These are phyloP conservation scores for Kodamaea plutei DNA, from an alignment of 1,139 yeast species.

Conservation along the genomic window DNA sequence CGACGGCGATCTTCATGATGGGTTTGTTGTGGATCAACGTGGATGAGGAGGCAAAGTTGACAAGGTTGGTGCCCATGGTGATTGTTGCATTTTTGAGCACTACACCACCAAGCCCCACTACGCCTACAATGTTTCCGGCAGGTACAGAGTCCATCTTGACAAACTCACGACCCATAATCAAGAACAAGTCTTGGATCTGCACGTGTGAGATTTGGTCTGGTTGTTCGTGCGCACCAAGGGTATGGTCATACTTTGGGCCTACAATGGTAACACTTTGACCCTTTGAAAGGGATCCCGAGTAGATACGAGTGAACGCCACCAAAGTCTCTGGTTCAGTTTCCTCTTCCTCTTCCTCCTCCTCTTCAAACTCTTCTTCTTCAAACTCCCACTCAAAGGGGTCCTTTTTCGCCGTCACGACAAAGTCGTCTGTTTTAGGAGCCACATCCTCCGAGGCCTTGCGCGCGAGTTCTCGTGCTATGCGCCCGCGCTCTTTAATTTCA, in stretches of 20 bases:
- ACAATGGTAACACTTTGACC: slow-evolving; percentile 75
- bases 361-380: slow-evolving; percentile 27
- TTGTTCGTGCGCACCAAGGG: slow-evolving; percentile 48
- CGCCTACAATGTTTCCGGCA: slow-evolving; percentile 93
- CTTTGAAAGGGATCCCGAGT: slow-evolving; percentile 71
- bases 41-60: slow-evolving; percentile 62
- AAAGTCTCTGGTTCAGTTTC: slow-evolving; percentile 54
- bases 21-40: slow-evolving; percentile 66
- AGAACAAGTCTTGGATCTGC: slow-evolving; percentile 62
- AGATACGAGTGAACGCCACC: slow-evolving; percentile 85
- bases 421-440: slow-evolving; percentile 16
- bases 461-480: slow-evolving; percentile 67
- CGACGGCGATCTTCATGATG: slow-evolving; percentile 89
- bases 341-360: slow-evolving; percentile 42
- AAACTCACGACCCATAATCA: slow-evolving; percentile 91
- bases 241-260: slow-evolving; percentile 86
- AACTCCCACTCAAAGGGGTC: slow-evolving; percentile 41
- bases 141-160: slow-evolving; percentile 77
- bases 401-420: slow-evolving; percentile 13
- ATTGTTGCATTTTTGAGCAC: slow-evolving; percentile 86
- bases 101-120: slow-evolving; percentile 82
- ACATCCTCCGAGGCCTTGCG: slow-evolving; percentile 66
- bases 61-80: slow-evolving; percentile 50
- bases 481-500: slow-evolving; percentile 63
- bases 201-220: slow-evolving; percentile 44